These are phyloP conservation scores for Fraxinus paxiana DNA, from an alignment of 305 asterid genomes.

Conservation along the genomic window DNA sequence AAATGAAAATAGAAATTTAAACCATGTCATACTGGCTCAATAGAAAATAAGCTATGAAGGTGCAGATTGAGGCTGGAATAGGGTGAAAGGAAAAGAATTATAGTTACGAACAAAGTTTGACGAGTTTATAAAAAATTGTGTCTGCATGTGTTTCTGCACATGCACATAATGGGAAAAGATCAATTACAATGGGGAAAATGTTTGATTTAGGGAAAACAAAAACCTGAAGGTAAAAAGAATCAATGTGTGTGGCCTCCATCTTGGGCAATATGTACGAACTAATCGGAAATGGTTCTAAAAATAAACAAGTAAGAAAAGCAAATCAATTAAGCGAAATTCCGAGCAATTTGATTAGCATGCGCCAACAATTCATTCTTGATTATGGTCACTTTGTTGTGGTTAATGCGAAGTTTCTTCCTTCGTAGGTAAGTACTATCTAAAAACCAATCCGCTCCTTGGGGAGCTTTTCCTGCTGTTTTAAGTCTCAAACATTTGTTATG, in stretches of 20 bases:
- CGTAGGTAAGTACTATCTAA: conserved; percentile 8
- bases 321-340: conserved; percentile 4
- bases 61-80: conserved; percentile 1
- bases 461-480: not conserved
- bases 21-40: not conserved
- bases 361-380: conserved; percentile 6
- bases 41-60: not conserved
- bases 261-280: not conserved
- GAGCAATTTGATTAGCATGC: conserved; percentile 16
- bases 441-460: conserved; percentile 7
- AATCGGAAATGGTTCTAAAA: not conserved
- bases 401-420: conserved; percentile 12
- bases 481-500: conserved; percentile 8
- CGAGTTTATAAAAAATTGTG: not conserved
- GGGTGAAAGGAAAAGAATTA: not conserved
- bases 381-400: conserved; percentile 9
- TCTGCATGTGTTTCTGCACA: not conserved
- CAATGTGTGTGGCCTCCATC: not conserved
- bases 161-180: conserved; percentile 12
- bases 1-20: conserved; percentile 2
- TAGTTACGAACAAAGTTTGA: not conserved
- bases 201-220: conserved; percentile 2
- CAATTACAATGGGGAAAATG: conserved; percentile 3
- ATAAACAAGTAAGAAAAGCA: conserved; percentile 3
- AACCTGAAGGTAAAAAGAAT: not conserved